Evolutionary conservation across 1,284 basidiomycete species (phyloP).

Genomic region (Porodaedalea pini): DNA sequence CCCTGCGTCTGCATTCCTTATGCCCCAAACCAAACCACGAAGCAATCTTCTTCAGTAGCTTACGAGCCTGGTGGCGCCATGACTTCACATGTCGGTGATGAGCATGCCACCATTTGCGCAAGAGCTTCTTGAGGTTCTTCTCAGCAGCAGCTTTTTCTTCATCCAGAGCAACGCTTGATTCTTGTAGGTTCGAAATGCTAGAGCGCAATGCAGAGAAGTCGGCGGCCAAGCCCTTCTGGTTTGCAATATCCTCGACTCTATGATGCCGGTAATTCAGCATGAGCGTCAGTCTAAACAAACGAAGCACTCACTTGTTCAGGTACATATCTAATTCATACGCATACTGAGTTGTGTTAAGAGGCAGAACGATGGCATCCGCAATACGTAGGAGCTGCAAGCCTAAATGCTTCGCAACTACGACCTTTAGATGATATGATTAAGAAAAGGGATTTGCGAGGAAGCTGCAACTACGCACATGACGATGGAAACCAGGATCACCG

Average conservation of each 20-base stretch:
- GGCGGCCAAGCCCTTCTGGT: neutral
- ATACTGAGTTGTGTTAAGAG: conserved; percentile 78
- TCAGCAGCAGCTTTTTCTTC: conserved; percentile 39
- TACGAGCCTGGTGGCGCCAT: conserved; percentile 1
- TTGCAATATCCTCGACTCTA: conserved; percentile 20
- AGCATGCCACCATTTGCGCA: conserved; percentile 11
- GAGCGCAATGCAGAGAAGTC: conserved; percentile 28
- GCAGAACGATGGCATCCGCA: conserved; percentile 55
- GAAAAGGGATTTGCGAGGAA: neutral
- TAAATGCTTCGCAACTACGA: conserved; percentile 65
- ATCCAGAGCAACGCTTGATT: conserved; percentile 54
- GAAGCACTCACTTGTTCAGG: conserved; percentile 40
- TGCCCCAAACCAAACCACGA: conserved; percentile 31
- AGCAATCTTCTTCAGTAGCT: conserved; percentile 21
- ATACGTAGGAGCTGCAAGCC: conserved; percentile 62
- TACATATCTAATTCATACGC: conserved; percentile 47
- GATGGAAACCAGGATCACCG: conserved; percentile 69
- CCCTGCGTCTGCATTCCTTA: neutral
- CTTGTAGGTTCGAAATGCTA: conserved; percentile 49
- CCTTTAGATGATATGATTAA: conserved; percentile 31
- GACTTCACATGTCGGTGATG: conserved; percentile 6
- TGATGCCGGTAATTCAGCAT: neutral
- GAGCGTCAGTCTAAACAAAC: neutral
- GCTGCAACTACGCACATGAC: conserved; percentile 45
- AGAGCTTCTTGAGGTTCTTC: conserved; percentile 30